Conservation (phyloP, 2,329 filamentous ascomycete species). For the Colletotrichum ledebouriae region DNA sequence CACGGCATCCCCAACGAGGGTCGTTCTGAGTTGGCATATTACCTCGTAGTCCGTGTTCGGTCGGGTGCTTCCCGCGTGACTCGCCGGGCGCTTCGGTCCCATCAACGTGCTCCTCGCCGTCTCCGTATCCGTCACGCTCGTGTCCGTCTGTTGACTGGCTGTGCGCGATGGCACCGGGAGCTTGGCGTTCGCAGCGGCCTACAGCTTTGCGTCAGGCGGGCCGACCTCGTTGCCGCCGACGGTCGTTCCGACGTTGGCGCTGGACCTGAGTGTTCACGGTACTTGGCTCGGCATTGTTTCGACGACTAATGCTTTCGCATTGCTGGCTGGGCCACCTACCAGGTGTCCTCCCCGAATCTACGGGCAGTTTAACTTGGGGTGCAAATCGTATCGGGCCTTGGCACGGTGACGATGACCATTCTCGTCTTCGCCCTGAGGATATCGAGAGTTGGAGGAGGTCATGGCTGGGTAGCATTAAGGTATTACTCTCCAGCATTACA, state of each 20-base stretch:
- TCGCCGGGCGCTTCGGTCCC: too few species aligned
- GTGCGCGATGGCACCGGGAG: too few species aligned
- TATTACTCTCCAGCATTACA: neutral
- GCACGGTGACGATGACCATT: slow-evolving; percentile 42
- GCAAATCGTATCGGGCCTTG: slow-evolving; percentile 49
- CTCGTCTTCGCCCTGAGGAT: slow-evolving; percentile 14
- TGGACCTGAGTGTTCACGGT: slow-evolving; percentile 55
- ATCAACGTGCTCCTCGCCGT: too few species aligned
- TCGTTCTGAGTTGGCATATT: too few species aligned
- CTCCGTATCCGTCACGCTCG: too few species aligned
- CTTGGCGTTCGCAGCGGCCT: too few species aligned
- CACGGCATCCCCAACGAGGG: too few species aligned
- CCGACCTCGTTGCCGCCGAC: slow-evolving; percentile 47
- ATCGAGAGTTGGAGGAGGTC: neutral
- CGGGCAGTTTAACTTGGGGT: slow-evolving; percentile 46
- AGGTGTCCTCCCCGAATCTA: slow-evolving; percentile 51
- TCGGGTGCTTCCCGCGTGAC: too few species aligned
- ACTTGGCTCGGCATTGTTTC: slow-evolving; percentile 60
- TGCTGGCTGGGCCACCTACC: slow-evolving; percentile 54
- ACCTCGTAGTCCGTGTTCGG: too few species aligned
- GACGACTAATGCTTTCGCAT: slow-evolving; percentile 53
- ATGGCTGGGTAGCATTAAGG: neutral
- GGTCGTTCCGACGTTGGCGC: slow-evolving; percentile 57
- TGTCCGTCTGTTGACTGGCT: too few species aligned
- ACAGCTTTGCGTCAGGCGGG: too few species aligned